Percentiles rank a stretch among this genome's conserved stretches.
These are phyloP conservation scores for Cronartium quercuum DNA, from an alignment of 1,284 basidiomycete genomes.

Conservation along the genomic window DNA sequence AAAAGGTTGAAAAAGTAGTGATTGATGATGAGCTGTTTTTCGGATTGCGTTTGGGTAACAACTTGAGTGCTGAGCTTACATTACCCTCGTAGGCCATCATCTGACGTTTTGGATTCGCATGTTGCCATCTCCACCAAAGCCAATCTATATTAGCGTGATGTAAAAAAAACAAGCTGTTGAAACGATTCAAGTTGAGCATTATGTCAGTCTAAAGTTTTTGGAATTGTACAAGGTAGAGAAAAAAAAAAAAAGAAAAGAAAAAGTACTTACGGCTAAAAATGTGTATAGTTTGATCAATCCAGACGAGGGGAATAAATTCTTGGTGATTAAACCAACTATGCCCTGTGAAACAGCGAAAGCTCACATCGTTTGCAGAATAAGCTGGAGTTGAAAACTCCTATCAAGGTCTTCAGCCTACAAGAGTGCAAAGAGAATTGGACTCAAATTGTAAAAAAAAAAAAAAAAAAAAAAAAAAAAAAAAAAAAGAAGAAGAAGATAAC, in stretches of 20 bases:
- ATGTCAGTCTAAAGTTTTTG: neutral
- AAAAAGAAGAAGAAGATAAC: neutral
- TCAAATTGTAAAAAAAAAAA: neutral
- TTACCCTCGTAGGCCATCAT: conserved; percentile 9
- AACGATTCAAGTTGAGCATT: neutral
- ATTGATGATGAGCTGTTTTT: too few relatives aligned
- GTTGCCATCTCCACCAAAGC: conserved; percentile 39
- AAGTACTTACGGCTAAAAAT: conserved; percentile 12
- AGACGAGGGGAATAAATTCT: too few relatives aligned
- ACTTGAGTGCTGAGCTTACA: neutral
- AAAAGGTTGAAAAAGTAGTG: neutral
- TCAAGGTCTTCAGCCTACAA: too few relatives aligned
- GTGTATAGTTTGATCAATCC: neutral
- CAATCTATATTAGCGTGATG: conserved; percentile 40
- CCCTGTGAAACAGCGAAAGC: neutral
- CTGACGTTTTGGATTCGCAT: neutral
- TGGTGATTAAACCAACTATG: neutral
- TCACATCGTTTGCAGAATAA: conserved; percentile 32
- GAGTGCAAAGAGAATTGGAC: neutral
- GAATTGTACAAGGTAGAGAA: neutral
- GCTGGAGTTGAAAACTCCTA: conserved; percentile 20
- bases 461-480: neutral
- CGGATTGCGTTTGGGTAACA: too few relatives aligned
- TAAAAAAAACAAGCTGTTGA: conserved; percentile 32
- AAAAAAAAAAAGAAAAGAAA: neutral